phyloP scores from a whole-genome alignment of 306 rosid species.

The Castanospermum australe region DNA sequence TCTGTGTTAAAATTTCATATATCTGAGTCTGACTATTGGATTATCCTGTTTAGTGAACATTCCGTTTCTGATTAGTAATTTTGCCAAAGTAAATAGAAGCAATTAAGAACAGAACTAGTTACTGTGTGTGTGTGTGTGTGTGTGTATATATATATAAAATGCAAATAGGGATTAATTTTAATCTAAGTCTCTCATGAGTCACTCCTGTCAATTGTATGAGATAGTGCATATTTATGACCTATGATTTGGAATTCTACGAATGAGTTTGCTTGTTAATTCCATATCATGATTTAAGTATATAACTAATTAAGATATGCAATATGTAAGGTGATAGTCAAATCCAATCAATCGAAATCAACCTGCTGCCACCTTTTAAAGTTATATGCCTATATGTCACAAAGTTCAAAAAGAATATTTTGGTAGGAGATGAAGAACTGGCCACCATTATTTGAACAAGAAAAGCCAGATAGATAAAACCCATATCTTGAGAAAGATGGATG shows the following conservation, averaged over 20 bases:
- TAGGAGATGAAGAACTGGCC: conserved; percentile 31
- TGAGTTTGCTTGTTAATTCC: background rate
- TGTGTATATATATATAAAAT: background rate
- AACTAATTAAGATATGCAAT: background rate
- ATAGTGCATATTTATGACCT: background rate
- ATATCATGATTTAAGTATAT: background rate
- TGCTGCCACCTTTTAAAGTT: conserved; percentile 28
- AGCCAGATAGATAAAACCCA: conserved; percentile 29
- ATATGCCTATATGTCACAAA: conserved; percentile 13
- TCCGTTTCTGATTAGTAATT: background rate
- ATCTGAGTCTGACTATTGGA: background rate
- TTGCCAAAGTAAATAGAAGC: background rate
- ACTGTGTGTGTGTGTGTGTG: background rate
- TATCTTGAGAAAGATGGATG: conserved; percentile 50
- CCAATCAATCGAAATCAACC: conserved; percentile 18
- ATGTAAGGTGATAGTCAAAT: background rate
- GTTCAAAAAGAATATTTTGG: conserved; percentile 29
- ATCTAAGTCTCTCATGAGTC: background rate
- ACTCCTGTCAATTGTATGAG: background rate
- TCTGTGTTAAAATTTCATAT: background rate
- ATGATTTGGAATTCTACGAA: background rate
- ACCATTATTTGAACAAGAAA: conserved; percentile 24
- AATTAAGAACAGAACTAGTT: background rate
- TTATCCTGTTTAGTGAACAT: background rate
- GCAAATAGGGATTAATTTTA: background rate